phyloP scores from a whole-genome alignment of 176 grass and related monocot species.

The Lolium perenne region DNA sequence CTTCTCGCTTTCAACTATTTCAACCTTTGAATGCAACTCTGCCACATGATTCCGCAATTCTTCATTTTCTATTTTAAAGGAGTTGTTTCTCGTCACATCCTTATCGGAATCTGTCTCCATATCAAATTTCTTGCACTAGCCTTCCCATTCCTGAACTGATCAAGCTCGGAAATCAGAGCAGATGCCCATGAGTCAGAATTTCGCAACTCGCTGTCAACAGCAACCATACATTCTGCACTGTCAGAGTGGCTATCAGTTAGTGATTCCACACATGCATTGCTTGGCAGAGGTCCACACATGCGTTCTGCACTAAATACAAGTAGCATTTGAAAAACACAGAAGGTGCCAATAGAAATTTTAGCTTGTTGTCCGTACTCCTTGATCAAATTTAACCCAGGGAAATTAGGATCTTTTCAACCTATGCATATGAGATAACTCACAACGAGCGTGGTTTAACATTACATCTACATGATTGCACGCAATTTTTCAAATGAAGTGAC shows the following conservation, averaged over 20 bases:
- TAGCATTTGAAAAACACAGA: neutral
- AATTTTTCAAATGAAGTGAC: too few species aligned
- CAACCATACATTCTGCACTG: conserved; percentile 58
- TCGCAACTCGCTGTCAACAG: conserved; percentile 64
- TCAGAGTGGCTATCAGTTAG: conserved; percentile 87
- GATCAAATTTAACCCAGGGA: too few species aligned
- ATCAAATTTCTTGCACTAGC: conserved; percentile 56
- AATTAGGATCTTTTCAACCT: too few species aligned
- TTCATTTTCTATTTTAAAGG: conserved; percentile 60
- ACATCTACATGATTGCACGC: too few species aligned
- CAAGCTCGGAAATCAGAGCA: conserved; percentile 82
- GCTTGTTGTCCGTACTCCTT: too few species aligned
- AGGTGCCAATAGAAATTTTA: too few species aligned
- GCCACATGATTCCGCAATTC: conserved; percentile 51
- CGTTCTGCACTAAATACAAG: neutral
- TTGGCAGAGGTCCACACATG: conserved; percentile 46
- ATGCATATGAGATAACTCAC: too few species aligned
- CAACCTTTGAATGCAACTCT: conserved; percentile 64
- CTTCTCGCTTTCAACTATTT: conserved; percentile 68
- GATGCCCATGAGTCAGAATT: conserved; percentile 78
- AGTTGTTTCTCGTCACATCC: conserved; percentile 47
- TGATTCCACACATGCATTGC: conserved; percentile 58
- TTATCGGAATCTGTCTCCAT: conserved; percentile 64
- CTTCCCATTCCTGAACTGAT: conserved; percentile 84
- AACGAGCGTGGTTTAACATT: too few species aligned